Evolutionary conservation across 768 basidiomycete species (phyloP).

Genomic region (Cantharellus cinnabarinus): DNA sequence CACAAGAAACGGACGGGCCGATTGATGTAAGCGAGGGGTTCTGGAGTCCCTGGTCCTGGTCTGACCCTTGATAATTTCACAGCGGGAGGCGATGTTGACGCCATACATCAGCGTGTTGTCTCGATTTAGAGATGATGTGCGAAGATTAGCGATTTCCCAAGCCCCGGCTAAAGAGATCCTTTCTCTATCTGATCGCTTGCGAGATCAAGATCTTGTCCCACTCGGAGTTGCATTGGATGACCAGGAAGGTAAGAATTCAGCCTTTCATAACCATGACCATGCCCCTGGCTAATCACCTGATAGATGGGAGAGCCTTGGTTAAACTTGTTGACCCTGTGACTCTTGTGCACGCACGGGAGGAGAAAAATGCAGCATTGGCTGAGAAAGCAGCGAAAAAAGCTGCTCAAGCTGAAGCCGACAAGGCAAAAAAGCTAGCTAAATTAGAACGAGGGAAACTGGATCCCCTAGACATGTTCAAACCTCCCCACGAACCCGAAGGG

Average conservation of each 20-base stretch:
- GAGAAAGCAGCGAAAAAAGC: conserved; percentile 69
- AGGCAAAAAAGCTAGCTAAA: conserved; percentile 41
- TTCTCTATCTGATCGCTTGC: conserved; percentile 67
- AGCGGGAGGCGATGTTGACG: conserved; percentile 75
- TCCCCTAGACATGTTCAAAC: conserved; percentile 65
- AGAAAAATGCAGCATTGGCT: conserved; percentile 54
- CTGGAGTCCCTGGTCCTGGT: conserved; percentile 1
- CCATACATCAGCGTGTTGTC: conserved; percentile 75
- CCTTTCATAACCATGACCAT: background rate
- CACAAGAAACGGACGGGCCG: too few relatives aligned
- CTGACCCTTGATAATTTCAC: conserved; percentile 1
- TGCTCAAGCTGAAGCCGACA: conserved; percentile 40
- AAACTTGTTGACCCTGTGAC: conserved; percentile 74
- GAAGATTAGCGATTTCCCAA: conserved; percentile 51
- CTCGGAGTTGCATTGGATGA: conserved; percentile 93
- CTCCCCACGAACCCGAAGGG: conserved; percentile 53
- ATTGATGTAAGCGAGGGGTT: conserved; percentile 12
- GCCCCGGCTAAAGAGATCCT: conserved; percentile 60
- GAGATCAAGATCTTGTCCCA: conserved; percentile 79
- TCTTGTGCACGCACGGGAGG: conserved; percentile 68
- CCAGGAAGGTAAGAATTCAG: conserved; percentile 49
- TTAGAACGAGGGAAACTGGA: conserved; percentile 68
- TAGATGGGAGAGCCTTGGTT: conserved; percentile 87
- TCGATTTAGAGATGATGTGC: conserved; percentile 77
- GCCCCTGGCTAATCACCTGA: background rate